Evolutionary conservation across 164 flowering plant genomes (phyloP).

Genomic region (Nelumbo lutea): DNA sequence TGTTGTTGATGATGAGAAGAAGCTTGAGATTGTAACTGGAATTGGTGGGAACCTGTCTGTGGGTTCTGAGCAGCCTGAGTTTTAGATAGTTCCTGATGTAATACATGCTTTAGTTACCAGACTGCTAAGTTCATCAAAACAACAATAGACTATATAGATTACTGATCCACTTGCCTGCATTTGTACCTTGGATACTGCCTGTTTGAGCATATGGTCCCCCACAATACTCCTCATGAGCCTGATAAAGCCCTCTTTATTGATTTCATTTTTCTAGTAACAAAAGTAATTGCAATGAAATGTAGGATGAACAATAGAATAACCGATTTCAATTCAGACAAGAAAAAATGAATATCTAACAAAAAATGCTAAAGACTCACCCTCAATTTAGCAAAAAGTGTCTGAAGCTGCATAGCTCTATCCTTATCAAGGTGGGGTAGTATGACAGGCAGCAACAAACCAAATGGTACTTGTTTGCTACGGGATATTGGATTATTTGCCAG

Average conservation of each 20-base stretch:
- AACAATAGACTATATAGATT: slow-evolving; percentile 20
- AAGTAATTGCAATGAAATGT: background rate
- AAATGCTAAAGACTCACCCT: slow-evolving; percentile 41
- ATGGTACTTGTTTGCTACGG: slow-evolving; percentile 59
- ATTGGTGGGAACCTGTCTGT: slow-evolving; percentile 31
- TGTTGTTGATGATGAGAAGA: slow-evolving; percentile 32
- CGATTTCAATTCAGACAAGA: slow-evolving; percentile 6
- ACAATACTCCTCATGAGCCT: slow-evolving; percentile 71
- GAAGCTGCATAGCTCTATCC: slow-evolving; percentile 78
- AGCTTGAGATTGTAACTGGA: slow-evolving; percentile 37
- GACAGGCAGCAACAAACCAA: slow-evolving; percentile 66
- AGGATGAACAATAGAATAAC: slow-evolving; percentile 4
- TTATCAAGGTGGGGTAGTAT: slow-evolving; percentile 77
- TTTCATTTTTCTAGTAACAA: slow-evolving; percentile 61
- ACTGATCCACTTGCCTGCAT: slow-evolving; percentile 39
- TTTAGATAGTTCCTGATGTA: slow-evolving; percentile 17
- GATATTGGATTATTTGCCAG: slow-evolving; percentile 24
- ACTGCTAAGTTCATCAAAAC: slow-evolving; percentile 9
- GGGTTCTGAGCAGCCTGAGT: slow-evolving; percentile 29
- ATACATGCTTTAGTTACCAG: background rate
- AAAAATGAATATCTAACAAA: background rate
- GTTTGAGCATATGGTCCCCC: slow-evolving; percentile 86
- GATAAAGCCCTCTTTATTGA: slow-evolving; percentile 70
- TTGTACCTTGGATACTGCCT: slow-evolving; percentile 59
- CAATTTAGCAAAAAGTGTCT: slow-evolving; percentile 51